Base-by-base conservation (phyloP, 768 basidiomycete species). In the Hypsizygus marmoreus region DNA sequence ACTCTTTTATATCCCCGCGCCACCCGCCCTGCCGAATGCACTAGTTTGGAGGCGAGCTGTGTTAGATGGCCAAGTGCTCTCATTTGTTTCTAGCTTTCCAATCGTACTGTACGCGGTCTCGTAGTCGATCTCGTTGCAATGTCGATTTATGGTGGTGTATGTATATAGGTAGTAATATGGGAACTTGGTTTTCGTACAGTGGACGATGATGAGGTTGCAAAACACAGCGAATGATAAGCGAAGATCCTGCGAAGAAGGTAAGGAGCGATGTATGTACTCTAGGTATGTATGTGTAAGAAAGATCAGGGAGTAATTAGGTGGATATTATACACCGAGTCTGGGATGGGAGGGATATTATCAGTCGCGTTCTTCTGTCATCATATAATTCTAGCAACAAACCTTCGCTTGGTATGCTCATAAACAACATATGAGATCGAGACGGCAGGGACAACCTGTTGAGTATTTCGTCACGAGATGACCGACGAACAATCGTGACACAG, bases 371-470 rank as follows among this genome's bases (percentile, higher is more conserved):
- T 36, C 43, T 32, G 20, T 24, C 39, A 35, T n/a, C n/a, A n/a
- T n/a, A n/a, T n/a, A 33, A 33, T 49, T 35, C 1, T 33, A 47
- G 40, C 34, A 31, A 66, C 81, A 51, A 44, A 86, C 91, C 74
- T 85, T 64, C 85, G 79, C 72, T 91, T 93, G 57, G 78, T 84
- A 57, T 88, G 82, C 63, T 93, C 91, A 67, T 93, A 93, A 51
- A 97, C 95, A 30, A 97, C 84, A 69, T 97, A 97, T 49, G 92
- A 92, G 68, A 98, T 97, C 6, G 94, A 95, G 32, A 98, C 95
- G 4, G 94, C 87, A 40, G 95, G 95, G 34, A 97, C 85, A 47
- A 98, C 95, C 89, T 91, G 56, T 25, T 34, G 39, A 56, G 25
- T 54, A 45, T 11, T 8, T 3, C 31, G n/a, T 12, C 32, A 10